These are phyloP conservation scores for Cardamine occulta DNA, from an alignment of 345 rosid genomes.

Conservation along the genomic window DNA sequence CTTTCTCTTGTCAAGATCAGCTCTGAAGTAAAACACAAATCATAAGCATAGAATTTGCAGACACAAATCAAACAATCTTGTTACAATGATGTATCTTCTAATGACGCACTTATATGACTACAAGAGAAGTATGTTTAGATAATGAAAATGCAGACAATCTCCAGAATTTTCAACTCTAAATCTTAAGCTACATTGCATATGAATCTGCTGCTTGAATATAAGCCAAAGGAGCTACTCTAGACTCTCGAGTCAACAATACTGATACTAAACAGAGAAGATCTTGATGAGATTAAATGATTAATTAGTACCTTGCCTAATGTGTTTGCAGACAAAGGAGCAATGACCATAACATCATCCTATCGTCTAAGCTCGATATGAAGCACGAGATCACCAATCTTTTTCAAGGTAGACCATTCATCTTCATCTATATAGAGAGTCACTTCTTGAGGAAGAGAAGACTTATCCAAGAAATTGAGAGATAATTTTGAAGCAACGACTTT, in stretches of 20 bases:
- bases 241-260: background rate
- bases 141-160: background rate
- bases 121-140: background rate
- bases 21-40: too few relatives aligned
- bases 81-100: background rate
- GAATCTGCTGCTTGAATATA: background rate
- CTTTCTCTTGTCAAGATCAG: too few relatives aligned
- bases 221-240: background rate
- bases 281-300: background rate
- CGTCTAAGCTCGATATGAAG: constrained; percentile 79
- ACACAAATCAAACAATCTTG: too few relatives aligned
- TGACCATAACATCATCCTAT: constrained; percentile 89
- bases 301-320: constrained; percentile 74
- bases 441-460: constrained; percentile 62
- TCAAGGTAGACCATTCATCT: constrained; percentile 83
- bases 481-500: constrained; percentile 70
- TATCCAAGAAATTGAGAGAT: constrained; percentile 73
- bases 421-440: constrained; percentile 68
- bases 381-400: constrained; percentile 66
- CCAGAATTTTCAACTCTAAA: background rate
- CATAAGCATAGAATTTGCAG: too few relatives aligned
- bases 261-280: background rate
- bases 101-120: background rate
- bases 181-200: background rate
- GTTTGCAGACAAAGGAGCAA: constrained; percentile 84